Evolutionary conservation across 1,139 yeast species (phyloP), one percentile per base, ranked within the genome.

Genomic region (Keqinozyma sinolaborantium): DNA sequence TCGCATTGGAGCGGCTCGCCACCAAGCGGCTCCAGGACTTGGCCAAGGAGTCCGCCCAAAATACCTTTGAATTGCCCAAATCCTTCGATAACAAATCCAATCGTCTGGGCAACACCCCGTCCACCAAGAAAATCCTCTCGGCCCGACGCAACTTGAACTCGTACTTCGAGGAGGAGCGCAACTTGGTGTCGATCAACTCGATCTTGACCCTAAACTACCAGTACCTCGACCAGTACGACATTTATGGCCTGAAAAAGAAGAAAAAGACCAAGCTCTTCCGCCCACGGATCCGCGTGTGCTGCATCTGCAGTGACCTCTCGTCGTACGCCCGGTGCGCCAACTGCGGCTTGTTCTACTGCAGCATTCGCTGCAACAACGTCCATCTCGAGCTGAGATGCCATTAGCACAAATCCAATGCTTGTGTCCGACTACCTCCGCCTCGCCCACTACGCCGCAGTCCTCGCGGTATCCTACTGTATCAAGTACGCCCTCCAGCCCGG

Each of bases 161-260:
- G 59, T 68, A 68, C 41, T 68, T 67, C 38, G 75, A 69, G 47
- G 74, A 69, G 42, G 75, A 69, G 36, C 50, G 72, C 26, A 67
- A 69, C 44, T 53, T 67, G 42, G 63, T 69, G 14, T 57, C 70
- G 10, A 55, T 68, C 25, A 69, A 69, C 41, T 53, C 70, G 25
- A 68, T 69, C 16, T 54, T 69, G 31, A 56, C 58, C 25, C 54
- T 61, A 26, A 66, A 64, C 42, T 68, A 53, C 45, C 70, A 64
- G 37, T 69, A 68, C 41, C 57, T 68, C 24, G 73, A 67, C 33
- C 66, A 53, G 32, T 48, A 49, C 24, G 60, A 51, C 41, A 39
- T 45, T 35, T 30, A 51, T 47, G 26, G 48, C 24, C 33, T 41
- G 12, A 23, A 44, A 25, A 38, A 39, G 26, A 30, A 33, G 34